These are phyloP conservation scores for Boletus edulis DNA, from an alignment of 768 basidiomycete genomes.

Conservation along the genomic window DNA sequence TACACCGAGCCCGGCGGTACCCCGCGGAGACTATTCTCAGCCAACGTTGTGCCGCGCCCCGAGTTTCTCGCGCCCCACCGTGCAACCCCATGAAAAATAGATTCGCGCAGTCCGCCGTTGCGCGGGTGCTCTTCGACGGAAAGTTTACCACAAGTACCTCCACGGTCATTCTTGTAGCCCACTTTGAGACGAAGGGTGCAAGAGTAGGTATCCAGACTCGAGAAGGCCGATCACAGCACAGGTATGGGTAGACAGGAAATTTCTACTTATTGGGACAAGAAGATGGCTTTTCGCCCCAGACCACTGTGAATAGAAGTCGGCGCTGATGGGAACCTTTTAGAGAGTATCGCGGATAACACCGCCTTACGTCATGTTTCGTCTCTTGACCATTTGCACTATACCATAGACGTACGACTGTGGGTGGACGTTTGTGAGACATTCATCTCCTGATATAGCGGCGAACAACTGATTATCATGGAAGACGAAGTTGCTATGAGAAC, in stretches of 20 bases:
- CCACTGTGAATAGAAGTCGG: slow-evolving; percentile 1
- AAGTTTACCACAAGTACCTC: no score
- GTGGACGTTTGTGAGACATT: not conserved
- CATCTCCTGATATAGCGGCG: not conserved
- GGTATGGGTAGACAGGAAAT: not conserved
- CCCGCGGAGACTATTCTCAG: not conserved
- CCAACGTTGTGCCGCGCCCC: not conserved
- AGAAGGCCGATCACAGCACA: not conserved
- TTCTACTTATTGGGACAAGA: not conserved
- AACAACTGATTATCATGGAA: not conserved
- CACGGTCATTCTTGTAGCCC: no score
- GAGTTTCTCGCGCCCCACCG: not conserved
- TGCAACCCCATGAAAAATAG: not conserved
- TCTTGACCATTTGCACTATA: not conserved
- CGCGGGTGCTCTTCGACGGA: not conserved
- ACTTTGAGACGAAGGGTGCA: not conserved
- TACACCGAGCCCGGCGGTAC: not conserved
- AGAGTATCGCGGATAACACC: not conserved
- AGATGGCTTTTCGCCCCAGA: not conserved
- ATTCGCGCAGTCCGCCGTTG: not conserved
- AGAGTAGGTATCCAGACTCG: not conserved
- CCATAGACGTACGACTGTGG: not conserved
- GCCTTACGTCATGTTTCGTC: not conserved
- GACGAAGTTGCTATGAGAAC: no score
- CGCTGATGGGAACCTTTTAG: not conserved